These are phyloP conservation scores for Trichoderma asperelloides DNA, from an alignment of 495 filamentous ascomycete genomes.

Conservation along the genomic window DNA sequence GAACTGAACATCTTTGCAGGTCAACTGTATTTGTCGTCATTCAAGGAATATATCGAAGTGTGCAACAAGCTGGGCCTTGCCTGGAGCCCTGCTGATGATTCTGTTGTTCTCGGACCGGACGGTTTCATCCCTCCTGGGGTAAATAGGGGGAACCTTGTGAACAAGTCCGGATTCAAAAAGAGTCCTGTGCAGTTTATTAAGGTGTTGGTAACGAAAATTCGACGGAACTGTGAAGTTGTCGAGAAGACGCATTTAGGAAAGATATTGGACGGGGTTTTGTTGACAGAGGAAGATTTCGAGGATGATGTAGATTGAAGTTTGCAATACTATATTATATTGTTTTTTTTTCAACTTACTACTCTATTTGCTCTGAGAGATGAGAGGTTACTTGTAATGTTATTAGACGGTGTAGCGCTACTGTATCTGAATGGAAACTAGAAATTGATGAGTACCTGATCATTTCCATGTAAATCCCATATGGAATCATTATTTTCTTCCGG, in stretches of 20 bases:
- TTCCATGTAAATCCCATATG: no score
- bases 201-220: slow-evolving; percentile 39
- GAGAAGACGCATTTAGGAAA: slow-evolving; percentile 47
- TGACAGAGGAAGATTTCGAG: slow-evolving; percentile 22
- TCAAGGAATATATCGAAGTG: slow-evolving; percentile 41
- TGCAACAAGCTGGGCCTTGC: slow-evolving; percentile 47
- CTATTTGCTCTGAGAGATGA: no score
- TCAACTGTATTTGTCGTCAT: slow-evolving; percentile 50
- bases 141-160: slow-evolving; percentile 13
- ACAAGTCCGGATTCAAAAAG: slow-evolving; percentile 26
- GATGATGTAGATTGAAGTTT: no score
- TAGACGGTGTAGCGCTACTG: no score
- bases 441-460: no score
- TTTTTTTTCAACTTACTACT: no score
- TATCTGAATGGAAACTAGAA: no score
- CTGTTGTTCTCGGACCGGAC: slow-evolving; percentile 18
- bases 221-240: slow-evolving; percentile 41
- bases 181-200: slow-evolving; percentile 49
- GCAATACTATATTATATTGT: no score
- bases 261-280: slow-evolving; percentile 33
- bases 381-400: no score
- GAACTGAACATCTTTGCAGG: slow-evolving; percentile 62
- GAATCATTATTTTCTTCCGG: no score
- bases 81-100: slow-evolving; percentile 33
- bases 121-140: neutral